Evolutionary conservation across 108 stramenopile genomes (phyloP), one percentile per base, ranked within the genome.

Genomic region (Craspedostauros australis): DNA sequence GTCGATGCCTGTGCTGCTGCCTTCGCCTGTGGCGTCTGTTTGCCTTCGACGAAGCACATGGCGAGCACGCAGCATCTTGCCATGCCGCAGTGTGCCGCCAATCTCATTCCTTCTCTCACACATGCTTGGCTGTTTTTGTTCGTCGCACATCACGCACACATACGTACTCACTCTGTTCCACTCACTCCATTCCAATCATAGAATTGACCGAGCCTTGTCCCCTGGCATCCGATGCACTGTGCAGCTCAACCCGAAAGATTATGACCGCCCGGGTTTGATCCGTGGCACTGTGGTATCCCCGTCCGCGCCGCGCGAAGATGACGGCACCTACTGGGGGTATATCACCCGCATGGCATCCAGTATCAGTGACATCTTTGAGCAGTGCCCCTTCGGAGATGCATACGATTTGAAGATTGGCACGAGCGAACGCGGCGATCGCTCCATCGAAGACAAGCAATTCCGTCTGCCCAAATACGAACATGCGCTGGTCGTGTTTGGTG

Each of bases 261-360:
- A 89, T 58, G 62, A 54, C 9, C 75, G 53, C 19, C 55, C 72
- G 12, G 64, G 72, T 11, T 37, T 37, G 0, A 85, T 86, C 30
- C 54, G 66, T 38, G 93, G 93, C 9, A 70, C 46, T 15, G 88
- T 87, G 16, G 94, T 95, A 7, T 74, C 80, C 25, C 89, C 90
- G 15, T 80, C 80, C 7, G 76, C 83, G 43, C 94, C 95, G 0
- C 67, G 92, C 22, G 91, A 95, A 53, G 76, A 79, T 48, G 74
- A 82, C 32, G 97, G 97, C 14, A 88, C 84, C 12, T 98, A 96
- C 60, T 98, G 97, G 95, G 97, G 97, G 0, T 98, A 95, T 58
- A 72, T 75, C 7, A 94, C 91, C 18, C 72, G 97, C 23, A 52
- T 95, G 66, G 97, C 95, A 18, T 61, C 60, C 15, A 81, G 82